Conservation (phyloP, 2,329 filamentous ascomycete genomes). For the Colletotrichum abscissum region DNA sequence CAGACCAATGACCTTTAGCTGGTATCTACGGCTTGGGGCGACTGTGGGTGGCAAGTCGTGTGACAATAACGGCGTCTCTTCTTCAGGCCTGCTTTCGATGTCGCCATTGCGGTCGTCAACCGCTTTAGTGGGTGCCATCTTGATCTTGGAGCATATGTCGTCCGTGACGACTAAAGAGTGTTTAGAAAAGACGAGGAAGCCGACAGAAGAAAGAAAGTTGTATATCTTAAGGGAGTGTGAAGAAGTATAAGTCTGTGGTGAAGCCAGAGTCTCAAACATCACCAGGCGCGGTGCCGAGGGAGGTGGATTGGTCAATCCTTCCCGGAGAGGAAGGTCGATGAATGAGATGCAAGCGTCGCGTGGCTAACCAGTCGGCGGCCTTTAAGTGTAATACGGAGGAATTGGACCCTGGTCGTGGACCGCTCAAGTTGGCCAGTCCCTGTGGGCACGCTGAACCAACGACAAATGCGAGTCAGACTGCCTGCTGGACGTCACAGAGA, state of each 20-base stretch:
- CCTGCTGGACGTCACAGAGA: not conserved
- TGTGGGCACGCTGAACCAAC: not conserved
- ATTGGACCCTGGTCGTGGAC: not conserved
- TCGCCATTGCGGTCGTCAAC: conserved; percentile 3
- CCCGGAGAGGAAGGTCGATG: conserved; percentile 23
- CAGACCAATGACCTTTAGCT: conserved; percentile 45
- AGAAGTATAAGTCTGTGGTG: not conserved
- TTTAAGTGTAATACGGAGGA: not conserved
- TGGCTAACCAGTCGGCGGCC: not conserved
- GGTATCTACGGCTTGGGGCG: conserved; percentile 41
- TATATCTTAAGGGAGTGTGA: not conserved
- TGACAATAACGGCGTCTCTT: conserved; percentile 34
- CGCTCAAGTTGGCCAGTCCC: not conserved
- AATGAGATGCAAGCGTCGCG: not conserved
- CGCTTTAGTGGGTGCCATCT: conserved; percentile 8
- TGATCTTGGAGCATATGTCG: not conserved
- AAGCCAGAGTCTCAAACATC: not conserved
- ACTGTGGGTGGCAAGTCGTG: conserved; percentile 36
- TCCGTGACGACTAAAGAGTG: not conserved
- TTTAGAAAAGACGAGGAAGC: not conserved
- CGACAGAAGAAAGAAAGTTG: not conserved
- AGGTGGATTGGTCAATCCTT: not conserved
- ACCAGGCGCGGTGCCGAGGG: not conserved
- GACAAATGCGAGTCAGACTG: conserved; percentile 17
- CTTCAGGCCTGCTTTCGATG: conserved; percentile 12